Evolutionary conservation across 768 basidiomycete genomes (phyloP), one percentile per base, ranked within the genome.

Genomic region (Auriscalpium orientale): DNA sequence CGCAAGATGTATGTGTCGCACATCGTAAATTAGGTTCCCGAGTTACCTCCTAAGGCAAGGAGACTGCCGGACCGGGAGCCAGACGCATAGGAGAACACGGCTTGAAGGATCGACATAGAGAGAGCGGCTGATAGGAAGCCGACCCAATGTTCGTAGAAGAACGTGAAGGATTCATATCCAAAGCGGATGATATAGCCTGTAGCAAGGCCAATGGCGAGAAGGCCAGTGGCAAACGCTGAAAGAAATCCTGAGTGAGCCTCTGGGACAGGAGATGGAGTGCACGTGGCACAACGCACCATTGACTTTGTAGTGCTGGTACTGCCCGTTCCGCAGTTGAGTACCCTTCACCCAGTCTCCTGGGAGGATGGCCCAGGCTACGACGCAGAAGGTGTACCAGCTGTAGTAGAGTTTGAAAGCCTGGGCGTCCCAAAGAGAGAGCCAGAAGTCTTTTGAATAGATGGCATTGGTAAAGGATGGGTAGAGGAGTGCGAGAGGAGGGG

Each of bases 11-110:
- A n/a, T 20, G 22, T 13, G 36, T 75, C 90, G 50, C 61, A 95
- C 95, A 67, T 99, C 95, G 68, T 98, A 98, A 58, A 97, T 81
- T 55, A 77, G 70, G 66, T 88, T 90, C 11, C 90, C 89, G 20
- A 80, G 75, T 98, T 98, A 12, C 95, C 97, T n/a, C 92, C 94
- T 9, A 90, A 75, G 1, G 97, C 94, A 16, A 98, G 78, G 18
- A 97, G 77, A 50, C 83, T 84, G 22, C 81, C 85, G 8, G 70
- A 55, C 51, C 74, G 76, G 77, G 87, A 97, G 15, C 89, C 92
- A 16, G 74, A 70, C 15, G 74, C 73, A 62, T 95, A 95, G 57
- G 85, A 85, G 40, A 75, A 81, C 43, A 82, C 55, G 0, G 81
- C 90, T 71, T 97, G 95, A 21, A 82, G 64, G 51, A 87, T 54